Percentiles rank a stretch among this genome's conserved stretches.
phyloP scores from a whole-genome alignment of 306 rosid genomes.

The Cucurbita maxima region DNA sequence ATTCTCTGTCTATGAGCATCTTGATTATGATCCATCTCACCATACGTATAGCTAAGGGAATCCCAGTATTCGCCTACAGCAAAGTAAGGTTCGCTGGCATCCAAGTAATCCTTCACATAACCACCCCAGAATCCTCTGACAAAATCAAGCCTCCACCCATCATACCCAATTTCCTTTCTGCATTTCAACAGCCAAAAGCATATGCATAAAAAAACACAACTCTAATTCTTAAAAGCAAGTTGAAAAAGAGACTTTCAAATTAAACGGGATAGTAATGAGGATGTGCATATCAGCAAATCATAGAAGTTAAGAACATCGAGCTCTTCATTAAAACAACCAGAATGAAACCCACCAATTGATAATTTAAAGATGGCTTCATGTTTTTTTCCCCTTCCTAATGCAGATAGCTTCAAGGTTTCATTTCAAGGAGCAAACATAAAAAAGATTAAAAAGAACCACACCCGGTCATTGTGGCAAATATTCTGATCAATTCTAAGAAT shows the following conservation, averaged over 20 bases:
- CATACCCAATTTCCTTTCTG: constrained; percentile 92
- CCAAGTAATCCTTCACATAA: constrained; percentile 80
- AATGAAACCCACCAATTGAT: not conserved
- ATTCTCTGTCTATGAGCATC: constrained; percentile 97
- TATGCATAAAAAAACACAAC: not conserved
- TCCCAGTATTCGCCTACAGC: constrained; percentile 95
- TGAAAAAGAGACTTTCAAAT: not conserved
- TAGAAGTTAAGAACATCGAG: not conserved
- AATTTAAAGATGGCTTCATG: not conserved
- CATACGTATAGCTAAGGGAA: constrained; percentile 81
- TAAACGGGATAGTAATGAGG: not conserved
- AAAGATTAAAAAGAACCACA: not conserved
- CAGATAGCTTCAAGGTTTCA: not conserved
- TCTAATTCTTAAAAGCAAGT: not conserved
- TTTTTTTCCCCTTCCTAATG: not conserved
- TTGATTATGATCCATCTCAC: constrained; percentile 88
- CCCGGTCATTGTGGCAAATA: not conserved
- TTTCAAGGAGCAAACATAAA: not conserved
- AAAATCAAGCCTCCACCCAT: constrained; percentile 99
- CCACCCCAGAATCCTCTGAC: constrained; percentile 99
- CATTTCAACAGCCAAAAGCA: constrained; percentile 2
- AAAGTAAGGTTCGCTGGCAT: constrained; percentile 69
- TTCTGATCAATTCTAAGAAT: not conserved
- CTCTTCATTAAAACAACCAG: not conserved
- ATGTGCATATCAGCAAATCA: not conserved